Base-by-base conservation (phyloP, 768 basidiomycete species). In the Boletus insuetus region DNA sequence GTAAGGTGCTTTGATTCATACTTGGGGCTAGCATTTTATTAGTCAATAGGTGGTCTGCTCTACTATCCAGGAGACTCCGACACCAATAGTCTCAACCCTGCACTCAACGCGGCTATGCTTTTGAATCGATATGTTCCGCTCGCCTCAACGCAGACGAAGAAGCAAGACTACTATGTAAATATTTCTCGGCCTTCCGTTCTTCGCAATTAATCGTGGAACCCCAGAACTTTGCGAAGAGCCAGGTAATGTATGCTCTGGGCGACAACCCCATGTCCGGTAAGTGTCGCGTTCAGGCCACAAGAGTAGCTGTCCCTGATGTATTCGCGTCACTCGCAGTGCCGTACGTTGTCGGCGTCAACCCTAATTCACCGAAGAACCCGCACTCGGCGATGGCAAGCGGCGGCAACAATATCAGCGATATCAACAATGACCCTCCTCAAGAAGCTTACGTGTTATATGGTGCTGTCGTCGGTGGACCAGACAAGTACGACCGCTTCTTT, bases 331-430 rank as follows among this genome's bases (percentile, higher is more conserved):
- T 45, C 16, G 2, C n/a, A 61, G 58, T 41, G 24, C 62, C 63
- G 11, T 98, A 97, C 69, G 72, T 97, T 46, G 93, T 97, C 22
- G 94, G 95, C 38, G 75, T 79, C 46, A 92, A 96, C 71, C 91
- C 94, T 1, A 95, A 96, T 67, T 89, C 95, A 13, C 94, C 94
- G 0, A 72, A 79, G 45, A 97, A 96, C 69, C 94, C 94, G 1
- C 94, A 96, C 66, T 91, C 89, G 6, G 94, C 93, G 2, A 79
- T 89, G 74, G 89, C 95, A 3, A 88, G 87, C 54, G 94, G 94
- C 31, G 93, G 91, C 2, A 77, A 79, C 53, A 81, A 92, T 62
- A 81, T 89, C 59, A 72, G 64, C 38, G 69, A 81, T 31, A 86
- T 95, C 52, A 81, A 94, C 68, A 88, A 84, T 3, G 79, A 78